Base-by-base conservation (phyloP, 768 basidiomycete species). In the Clathrus columnatus region DNA sequence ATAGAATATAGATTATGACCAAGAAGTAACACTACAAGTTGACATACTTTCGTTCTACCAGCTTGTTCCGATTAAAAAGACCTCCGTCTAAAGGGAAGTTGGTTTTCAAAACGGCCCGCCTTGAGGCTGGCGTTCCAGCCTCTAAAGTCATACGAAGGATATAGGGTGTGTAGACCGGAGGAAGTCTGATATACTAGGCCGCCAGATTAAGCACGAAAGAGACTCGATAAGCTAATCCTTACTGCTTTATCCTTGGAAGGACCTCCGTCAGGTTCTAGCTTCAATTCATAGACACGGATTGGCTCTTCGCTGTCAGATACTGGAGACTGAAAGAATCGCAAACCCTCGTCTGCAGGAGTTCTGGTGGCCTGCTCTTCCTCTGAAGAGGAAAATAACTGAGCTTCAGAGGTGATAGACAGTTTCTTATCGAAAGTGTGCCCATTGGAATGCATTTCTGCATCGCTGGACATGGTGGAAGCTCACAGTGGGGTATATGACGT, bases 31-130 rank as follows among this genome's bases (percentile, higher is more conserved):
- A 29, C 26, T 10, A 27, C 23, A 32, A 32, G 28, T 50, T 20
- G 36, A 70, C 87, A 64, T 69, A 92, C 95, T 71, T 83, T 65
- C 89, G 76, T 67, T 91, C 77, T 1, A 82, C 74, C 66, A 87
- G 90, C 48, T 70, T 76, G 58, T 84, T 81, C 26, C 96, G 79
- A 43, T 80, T 79, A 67, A 97, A 98, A 18, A 68, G 70, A 29
- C 92, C 91, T 4, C 94, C 95, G 61, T 98, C 89, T 5, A 99
- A 77, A 1, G 96, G 96, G 64, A 98, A 97, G 68, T 98, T 97
- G 56, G 93, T 95, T 73, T 86, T 91, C 69, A 99, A 88, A 1
- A 92, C 79, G 50, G 93, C 96, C 63, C 94, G 90, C 63, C 82
- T 84, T 7, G 90, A 81, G 8, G 91, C 91, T 1, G 91, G 85